phyloP scores from a whole-genome alignment of 192 early-diverging fungal genomes.

The Entomortierella beljakovae region DNA sequence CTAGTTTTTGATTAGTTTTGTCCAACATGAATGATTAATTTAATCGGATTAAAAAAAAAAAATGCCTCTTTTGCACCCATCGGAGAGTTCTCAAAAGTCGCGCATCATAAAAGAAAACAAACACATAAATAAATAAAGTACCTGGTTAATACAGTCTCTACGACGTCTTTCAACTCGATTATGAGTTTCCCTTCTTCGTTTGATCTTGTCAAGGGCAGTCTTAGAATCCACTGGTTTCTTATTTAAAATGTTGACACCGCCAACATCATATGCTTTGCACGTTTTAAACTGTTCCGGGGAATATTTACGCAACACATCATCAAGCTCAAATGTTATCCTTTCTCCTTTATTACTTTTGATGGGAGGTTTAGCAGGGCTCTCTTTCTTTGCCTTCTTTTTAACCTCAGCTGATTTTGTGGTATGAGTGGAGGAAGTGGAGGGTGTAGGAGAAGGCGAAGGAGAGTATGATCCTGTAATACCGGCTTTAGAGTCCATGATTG shows the following conservation, averaged over 20 bases:
- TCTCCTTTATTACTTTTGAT: constrained; percentile 29
- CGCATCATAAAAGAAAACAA: not conserved
- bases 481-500: constrained; percentile 13
- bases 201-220: constrained; percentile 73
- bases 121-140: not conserved
- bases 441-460: not conserved
- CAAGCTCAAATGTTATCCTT: constrained; percentile 42
- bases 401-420: not conserved
- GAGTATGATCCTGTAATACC: constrained; percentile 2
- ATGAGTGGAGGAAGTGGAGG: constrained; percentile 1
- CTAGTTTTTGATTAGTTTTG: constrained; percentile 12
- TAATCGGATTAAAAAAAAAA: not conserved
- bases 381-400: constrained; percentile 16
- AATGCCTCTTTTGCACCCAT: not conserved
- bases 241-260: constrained; percentile 81
- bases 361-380: not conserved
- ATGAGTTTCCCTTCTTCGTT: constrained; percentile 76
- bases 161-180: constrained; percentile 79
- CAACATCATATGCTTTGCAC: constrained; percentile 57
- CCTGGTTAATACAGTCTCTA: constrained; percentile 70
- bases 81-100: no score
- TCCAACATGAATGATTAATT: not conserved
- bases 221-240: constrained; percentile 75
- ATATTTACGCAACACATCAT: constrained; percentile 40
- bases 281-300: constrained; percentile 51